These are phyloP conservation scores for Crataegus laevigata DNA, from an alignment of 306 rosid genomes.

Conservation along the genomic window DNA sequence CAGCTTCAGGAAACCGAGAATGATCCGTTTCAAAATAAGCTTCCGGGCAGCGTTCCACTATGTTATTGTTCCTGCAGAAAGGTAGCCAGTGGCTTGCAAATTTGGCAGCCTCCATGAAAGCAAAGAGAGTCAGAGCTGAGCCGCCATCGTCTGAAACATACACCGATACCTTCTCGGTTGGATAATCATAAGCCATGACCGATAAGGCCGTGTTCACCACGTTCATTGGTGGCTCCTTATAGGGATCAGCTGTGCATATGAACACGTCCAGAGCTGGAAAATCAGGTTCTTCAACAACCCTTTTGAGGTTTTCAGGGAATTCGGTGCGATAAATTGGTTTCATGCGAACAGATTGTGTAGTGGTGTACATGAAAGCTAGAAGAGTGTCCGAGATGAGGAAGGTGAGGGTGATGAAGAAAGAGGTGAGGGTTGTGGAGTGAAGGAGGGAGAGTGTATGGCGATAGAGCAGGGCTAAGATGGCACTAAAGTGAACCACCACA, in stretches of 20 bases:
- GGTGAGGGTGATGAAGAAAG: conserved; percentile 19
- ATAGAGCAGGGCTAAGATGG: conserved; percentile 20
- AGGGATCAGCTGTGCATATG: conserved; percentile 45
- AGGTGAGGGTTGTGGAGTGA: conserved; percentile 2
- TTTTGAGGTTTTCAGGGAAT: conserved; percentile 12
- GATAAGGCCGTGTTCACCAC: conserved; percentile 39
- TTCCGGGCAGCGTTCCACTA: conserved; percentile 25
- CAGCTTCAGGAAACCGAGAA: not conserved
- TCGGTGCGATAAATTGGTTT: conserved; percentile 21
- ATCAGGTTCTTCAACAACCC: not conserved
- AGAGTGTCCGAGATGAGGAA: conserved; percentile 30
- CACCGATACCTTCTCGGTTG: conserved; percentile 31
- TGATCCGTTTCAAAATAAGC: conserved; percentile 14
- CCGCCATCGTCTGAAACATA: conserved; percentile 53
- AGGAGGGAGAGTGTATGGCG: conserved; percentile 17
- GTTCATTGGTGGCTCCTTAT: conserved; percentile 41
- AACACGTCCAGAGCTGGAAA: conserved; percentile 38
- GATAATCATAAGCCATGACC: conserved; percentile 39
- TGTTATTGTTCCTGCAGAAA: conserved; percentile 24
- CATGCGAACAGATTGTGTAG: conserved; percentile 24
- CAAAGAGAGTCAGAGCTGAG: conserved; percentile 40
- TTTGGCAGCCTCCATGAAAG: conserved; percentile 42
- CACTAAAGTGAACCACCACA: conserved; percentile 16
- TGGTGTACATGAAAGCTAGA: conserved; percentile 22
- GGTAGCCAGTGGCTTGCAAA: conserved; percentile 41